A percentile compares a stretch with the other conserved stretches of the same genome.
These are phyloP conservation scores for Hymenoscyphus fraxineus DNA, from an alignment of 2,329 filamentous ascomycete genomes.

Conservation along the genomic window DNA sequence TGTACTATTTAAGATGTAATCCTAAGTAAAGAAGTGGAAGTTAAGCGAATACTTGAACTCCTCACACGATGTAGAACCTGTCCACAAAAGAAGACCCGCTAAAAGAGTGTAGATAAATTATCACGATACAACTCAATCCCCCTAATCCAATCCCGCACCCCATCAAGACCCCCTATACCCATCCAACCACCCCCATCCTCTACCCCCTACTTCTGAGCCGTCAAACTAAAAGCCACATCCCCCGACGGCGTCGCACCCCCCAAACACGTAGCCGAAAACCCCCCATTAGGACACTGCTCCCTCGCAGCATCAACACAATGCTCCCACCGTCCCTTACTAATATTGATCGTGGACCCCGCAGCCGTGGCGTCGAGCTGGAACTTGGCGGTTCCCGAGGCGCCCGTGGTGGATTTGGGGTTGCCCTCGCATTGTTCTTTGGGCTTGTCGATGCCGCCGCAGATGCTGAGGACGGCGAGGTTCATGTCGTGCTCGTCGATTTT, in stretches of 20 bases:
- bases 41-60: too few species aligned
- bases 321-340: slow-evolving; percentile 52
- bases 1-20: too few species aligned
- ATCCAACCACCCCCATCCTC: not conserved
- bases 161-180: too few species aligned
- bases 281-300: slow-evolving; percentile 24
- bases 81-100: too few species aligned
- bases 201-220: slow-evolving; percentile 7
- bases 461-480: slow-evolving; percentile 45
- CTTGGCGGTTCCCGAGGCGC: slow-evolving; percentile 44
- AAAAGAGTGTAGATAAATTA: too few species aligned
- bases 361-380: slow-evolving; percentile 45
- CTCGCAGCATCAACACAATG: slow-evolving; percentile 49
- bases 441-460: slow-evolving; percentile 49
- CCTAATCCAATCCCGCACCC: too few species aligned
- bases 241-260: slow-evolving; percentile 25
- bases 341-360: slow-evolving; percentile 47
- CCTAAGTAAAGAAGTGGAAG: too few species aligned
- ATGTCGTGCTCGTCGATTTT: slow-evolving; percentile 41
- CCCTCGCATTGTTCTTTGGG: slow-evolving; percentile 45
- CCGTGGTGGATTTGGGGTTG: slow-evolving; percentile 42
- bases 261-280: slow-evolving; percentile 28
- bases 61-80: too few species aligned
- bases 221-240: slow-evolving; percentile 25
- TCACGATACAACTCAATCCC: too few species aligned